Conservation (phyloP, 1,284 basidiomycete genomes). For the Hypsizygus ulmarius region DNA sequence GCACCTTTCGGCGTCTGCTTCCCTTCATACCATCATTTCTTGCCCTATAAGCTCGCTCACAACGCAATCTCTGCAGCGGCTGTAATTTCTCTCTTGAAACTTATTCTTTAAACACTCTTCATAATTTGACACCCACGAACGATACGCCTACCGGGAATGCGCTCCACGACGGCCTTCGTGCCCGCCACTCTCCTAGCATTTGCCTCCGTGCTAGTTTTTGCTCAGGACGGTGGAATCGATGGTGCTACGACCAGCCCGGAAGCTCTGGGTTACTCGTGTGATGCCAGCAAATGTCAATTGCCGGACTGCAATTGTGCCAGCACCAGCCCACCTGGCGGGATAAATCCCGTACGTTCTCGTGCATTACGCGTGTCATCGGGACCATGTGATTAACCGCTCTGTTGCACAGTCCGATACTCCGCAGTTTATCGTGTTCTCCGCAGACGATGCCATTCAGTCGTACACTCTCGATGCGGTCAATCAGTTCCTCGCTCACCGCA, state of each 20-base stretch:
- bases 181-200: constrained; percentile 29
- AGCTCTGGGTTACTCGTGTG: constrained; percentile 70
- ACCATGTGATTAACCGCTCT: background rate
- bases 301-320: constrained; percentile 74
- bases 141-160: constrained; percentile 13
- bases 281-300: constrained; percentile 60
- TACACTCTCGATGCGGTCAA: constrained; percentile 73
- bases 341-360: constrained; percentile 49
- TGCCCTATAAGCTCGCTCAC: constrained; percentile 1
- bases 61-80: too few species aligned
- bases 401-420: constrained; percentile 56
- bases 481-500: constrained; percentile 73
- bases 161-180: constrained; percentile 28
- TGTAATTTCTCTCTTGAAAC: background rate
- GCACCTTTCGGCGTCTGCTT: constrained; percentile 1
- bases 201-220: constrained; percentile 38
- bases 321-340: constrained; percentile 66
- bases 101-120: background rate
- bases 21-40: background rate
- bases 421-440: constrained; percentile 70
- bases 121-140: background rate
- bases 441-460: constrained; percentile 72
- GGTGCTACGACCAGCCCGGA: constrained; percentile 46
- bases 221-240: constrained; percentile 51
- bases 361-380: background rate